A percentile compares a stretch with the other conserved stretches of the same genome.
Conservation (phyloP, 1,284 basidiomycete species). For the Fistulinella staudtii region DNA sequence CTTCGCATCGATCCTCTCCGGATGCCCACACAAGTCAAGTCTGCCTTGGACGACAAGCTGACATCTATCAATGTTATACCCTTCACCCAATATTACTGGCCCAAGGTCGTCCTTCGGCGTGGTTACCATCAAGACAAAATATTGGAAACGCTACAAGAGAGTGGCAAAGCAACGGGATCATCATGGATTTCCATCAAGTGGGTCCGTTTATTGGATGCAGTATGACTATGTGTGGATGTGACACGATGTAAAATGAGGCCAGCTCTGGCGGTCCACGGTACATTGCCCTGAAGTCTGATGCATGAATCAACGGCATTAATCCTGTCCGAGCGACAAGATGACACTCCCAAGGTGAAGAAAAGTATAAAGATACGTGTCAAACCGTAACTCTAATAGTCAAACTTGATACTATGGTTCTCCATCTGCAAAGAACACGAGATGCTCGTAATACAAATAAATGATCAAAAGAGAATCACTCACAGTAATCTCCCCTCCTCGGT, state of each 20-base stretch:
- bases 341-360: too few species aligned
- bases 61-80: conserved; percentile 36
- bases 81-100: conserved; percentile 44
- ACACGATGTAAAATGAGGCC: not conserved
- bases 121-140: conserved; percentile 18
- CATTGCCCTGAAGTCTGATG: too few species aligned
- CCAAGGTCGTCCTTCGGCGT: conserved; percentile 39
- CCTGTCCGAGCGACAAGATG: too few species aligned
- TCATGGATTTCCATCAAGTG: conserved; percentile 48
- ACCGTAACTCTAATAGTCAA: conserved; percentile 41
- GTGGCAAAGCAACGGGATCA: conserved; percentile 13
- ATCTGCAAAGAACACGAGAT: conserved; percentile 45
- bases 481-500: conserved; percentile 89
- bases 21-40: conserved; percentile 34
- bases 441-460: conserved; percentile 1
- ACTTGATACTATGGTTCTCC: conserved; percentile 83
- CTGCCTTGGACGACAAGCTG: conserved; percentile 9
- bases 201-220: conserved; percentile 42
- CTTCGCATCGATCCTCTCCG: conserved; percentile 42
- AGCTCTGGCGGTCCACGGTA: too few species aligned
- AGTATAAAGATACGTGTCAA: too few species aligned
- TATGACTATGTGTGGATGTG: conserved; percentile 21
- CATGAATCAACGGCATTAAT: too few species aligned
- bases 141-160: conserved; percentile 17
- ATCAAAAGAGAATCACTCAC: conserved; percentile 41